Evolutionary conservation across 1,284 basidiomycete species (phyloP).

Genomic region (Pyrrhoderma lamaoense): DNA sequence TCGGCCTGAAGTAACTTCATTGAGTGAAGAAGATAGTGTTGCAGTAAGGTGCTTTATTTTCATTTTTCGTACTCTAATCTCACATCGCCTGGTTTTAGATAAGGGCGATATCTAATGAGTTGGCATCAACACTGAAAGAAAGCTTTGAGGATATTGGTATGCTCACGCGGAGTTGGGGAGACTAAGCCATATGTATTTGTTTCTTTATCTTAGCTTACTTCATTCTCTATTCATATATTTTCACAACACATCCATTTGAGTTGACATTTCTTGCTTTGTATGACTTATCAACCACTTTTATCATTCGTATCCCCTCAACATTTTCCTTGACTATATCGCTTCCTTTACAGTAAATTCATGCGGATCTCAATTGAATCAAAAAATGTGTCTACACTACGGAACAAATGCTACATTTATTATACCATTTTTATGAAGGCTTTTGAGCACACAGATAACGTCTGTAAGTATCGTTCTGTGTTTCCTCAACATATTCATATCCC

Average conservation of each 20-base stretch:
- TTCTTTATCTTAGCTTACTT: neutral
- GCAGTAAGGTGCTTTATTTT: slow-evolving; percentile 25
- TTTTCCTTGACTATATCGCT: neutral
- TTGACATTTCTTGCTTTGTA: neutral
- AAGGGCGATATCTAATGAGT: slow-evolving; percentile 14
- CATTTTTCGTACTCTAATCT: neutral
- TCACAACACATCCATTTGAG: neutral
- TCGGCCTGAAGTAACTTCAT: slow-evolving; percentile 17
- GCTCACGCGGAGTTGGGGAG: slow-evolving; percentile 18
- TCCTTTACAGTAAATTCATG: neutral
- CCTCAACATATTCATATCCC: slow-evolving; percentile 87
- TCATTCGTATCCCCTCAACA: neutral
- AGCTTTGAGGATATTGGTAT: slow-evolving; percentile 16
- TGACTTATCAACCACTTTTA: neutral
- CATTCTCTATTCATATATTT: neutral
- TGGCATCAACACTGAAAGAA: slow-evolving; percentile 8
- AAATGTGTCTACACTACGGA: neutral
- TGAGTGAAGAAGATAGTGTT: slow-evolving; percentile 39
- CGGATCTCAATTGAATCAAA: neutral
- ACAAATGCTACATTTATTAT: too few relatives aligned
- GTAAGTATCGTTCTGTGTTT: slow-evolving; percentile 88
- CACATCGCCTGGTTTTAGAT: slow-evolving; percentile 6
- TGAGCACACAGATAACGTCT: slow-evolving; percentile 56
- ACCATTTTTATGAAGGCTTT: neutral
- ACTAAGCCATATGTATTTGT: neutral